Evolutionary conservation across 805 yeast genomes (phyloP).

Genomic region (Barnettozyma sucrosica): DNA sequence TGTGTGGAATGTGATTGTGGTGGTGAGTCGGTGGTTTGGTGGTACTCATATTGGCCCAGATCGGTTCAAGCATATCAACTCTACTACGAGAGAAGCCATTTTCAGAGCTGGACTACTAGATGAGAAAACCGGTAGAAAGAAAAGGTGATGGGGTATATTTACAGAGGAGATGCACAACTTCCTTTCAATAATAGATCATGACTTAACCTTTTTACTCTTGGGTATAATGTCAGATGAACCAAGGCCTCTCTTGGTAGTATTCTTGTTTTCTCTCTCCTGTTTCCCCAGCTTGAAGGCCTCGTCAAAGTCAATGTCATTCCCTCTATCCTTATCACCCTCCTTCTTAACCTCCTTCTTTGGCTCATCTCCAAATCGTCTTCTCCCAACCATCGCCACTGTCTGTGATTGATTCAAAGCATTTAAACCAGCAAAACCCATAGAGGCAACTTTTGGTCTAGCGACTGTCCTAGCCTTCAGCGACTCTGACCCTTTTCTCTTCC

Average conservation of each 20-base stretch:
- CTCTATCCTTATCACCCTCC: constrained; percentile 5
- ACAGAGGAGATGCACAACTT: not conserved
- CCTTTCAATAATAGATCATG: constrained; percentile 3
- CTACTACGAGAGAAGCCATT: constrained; percentile 82
- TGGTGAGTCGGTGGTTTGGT: constrained; percentile 83
- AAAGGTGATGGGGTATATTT: constrained; percentile 18
- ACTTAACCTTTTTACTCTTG: constrained; percentile 18
- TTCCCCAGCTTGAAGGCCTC: constrained; percentile 10
- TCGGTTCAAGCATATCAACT: constrained; percentile 87
- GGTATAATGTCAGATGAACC: constrained; percentile 6
- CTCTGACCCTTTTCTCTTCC: constrained; percentile 25
- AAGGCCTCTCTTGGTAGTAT: constrained; percentile 6
- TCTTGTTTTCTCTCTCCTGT: constrained; percentile 12
- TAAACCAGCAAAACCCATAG: constrained; percentile 39
- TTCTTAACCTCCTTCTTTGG: constrained; percentile 15
- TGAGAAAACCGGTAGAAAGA: constrained; percentile 23
- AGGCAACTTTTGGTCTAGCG: constrained; percentile 28
- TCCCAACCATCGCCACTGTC: constrained; percentile 20
- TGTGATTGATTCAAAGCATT: constrained; percentile 21
- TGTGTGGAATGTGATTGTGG: constrained; percentile 75
- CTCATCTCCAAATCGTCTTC: constrained; percentile 26
- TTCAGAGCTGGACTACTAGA: constrained; percentile 50
- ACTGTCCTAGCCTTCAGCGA: constrained; percentile 25
- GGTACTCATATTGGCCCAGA: constrained; percentile 91
- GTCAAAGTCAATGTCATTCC: constrained; percentile 11